phyloP scores from a whole-genome alignment of 805 yeast genomes.

The Lipomyces sp. region DNA sequence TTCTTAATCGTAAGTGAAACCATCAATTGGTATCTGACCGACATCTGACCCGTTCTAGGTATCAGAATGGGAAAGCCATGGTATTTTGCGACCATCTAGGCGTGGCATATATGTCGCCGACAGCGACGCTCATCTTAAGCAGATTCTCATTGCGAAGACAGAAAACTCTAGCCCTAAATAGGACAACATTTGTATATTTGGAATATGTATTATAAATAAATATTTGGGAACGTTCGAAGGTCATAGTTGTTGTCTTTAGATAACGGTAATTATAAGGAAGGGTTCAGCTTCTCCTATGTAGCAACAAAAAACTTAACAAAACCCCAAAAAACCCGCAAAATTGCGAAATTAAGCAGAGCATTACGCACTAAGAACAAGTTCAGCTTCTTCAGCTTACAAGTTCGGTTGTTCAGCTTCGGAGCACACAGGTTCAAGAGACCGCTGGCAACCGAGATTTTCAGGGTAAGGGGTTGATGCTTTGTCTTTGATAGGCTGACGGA shows the following conservation, averaged over 20 bases:
- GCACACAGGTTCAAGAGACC: too few species aligned
- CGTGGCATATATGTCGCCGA: conserved; percentile 34
- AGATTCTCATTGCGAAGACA: conserved; percentile 28
- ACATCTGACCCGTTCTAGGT: conserved; percentile 9
- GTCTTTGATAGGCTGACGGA: conserved; percentile 3
- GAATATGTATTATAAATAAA: background rate
- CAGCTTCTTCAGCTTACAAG: too few species aligned
- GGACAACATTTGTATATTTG: background rate
- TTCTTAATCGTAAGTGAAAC: conserved; percentile 20
- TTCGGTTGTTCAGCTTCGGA: background rate
- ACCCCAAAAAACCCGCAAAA: too few species aligned
- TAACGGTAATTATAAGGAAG: background rate
- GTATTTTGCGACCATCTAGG: conserved; percentile 30
- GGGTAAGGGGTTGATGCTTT: background rate
- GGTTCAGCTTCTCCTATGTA: background rate
- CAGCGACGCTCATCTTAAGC: conserved; percentile 21
- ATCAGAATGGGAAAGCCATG: conserved; percentile 20
- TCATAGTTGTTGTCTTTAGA: too few species aligned
- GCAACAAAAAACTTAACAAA: background rate
- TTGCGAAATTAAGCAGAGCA: too few species aligned
- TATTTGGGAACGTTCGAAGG: too few species aligned
- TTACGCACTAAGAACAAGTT: too few species aligned
- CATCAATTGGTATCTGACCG: conserved; percentile 1
- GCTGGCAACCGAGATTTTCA: background rate
- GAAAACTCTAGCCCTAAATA: background rate